Evolutionary conservation across 2,329 filamentous ascomycete genomes (phyloP).

Genomic region (Aspergillus sp.): DNA sequence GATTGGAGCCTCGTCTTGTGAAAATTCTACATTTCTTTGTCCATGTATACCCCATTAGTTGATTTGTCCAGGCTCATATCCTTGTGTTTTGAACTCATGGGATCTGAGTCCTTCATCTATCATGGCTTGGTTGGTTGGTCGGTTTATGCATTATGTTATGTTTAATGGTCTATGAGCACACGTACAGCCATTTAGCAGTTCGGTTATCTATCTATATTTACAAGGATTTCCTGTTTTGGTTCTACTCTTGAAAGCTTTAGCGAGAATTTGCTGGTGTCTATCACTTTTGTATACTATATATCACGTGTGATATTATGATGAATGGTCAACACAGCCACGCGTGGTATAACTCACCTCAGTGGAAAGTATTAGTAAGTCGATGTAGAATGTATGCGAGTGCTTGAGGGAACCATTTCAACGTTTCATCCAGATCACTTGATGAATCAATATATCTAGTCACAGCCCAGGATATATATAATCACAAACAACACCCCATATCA

Average conservation of each 20-base stretch:
- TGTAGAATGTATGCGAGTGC: no score
- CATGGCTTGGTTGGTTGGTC: neutral
- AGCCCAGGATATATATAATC: no score
- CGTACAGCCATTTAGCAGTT: neutral
- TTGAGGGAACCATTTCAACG: no score
- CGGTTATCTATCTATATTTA: conserved; percentile 25
- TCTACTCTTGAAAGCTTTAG: neutral
- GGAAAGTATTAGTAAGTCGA: no score
- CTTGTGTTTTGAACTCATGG: neutral
- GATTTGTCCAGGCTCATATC: neutral
- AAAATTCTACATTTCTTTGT: neutral
- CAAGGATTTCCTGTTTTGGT: neutral
- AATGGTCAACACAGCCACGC: no score
- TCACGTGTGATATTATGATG: no score
- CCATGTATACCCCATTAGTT: conserved; percentile 6
- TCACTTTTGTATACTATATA: no score
- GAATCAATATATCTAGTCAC: no score
- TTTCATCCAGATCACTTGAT: no score
- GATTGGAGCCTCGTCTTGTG: neutral
- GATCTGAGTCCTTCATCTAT: neutral
- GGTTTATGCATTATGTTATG: neutral
- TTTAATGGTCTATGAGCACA: conserved; percentile 1
- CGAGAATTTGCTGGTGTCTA: no score
- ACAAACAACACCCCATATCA: no score
- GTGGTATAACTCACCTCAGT: no score